Base-by-base conservation (phyloP, 768 basidiomycete species). In the Boletus rubescentipes region DNA sequence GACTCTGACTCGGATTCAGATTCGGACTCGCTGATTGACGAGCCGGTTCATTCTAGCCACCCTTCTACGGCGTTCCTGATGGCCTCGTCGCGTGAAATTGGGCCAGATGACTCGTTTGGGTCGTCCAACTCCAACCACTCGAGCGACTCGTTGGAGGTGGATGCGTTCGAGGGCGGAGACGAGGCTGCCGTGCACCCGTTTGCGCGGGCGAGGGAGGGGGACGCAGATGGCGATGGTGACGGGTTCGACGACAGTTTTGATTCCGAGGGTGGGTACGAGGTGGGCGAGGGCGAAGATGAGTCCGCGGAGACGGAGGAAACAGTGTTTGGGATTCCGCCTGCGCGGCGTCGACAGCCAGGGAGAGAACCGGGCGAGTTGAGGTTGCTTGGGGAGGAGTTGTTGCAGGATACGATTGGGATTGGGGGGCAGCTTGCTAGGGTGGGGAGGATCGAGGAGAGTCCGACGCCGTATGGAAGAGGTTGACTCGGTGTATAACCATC, bases 11-110 rank as follows among this genome's bases (percentile, higher is more conserved):
- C 72, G 5, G 80, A 83, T 57, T 83, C 80, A 1, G 80, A 83
- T 59, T 84, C 83, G 2, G 85, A 86, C 64, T 83, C 82, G 26
- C 72, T 83, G 49, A 81, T 81, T 53, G 71, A 76, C 38, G 74
- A 77, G 38, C 81, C 83, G 38, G 71, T 81, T 46, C 77, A 79
- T 63, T 78, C 83, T 4, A 79, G 77, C 5, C 82, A 85, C 58
- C 87, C 88, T 2, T 87, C 86, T 9, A 83, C 82, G 1, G 86
- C 86, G 2, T 89, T 91, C 69, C 72, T 91, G 3, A 80, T 87
- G 75, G 85, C 82, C 3, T 72, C 77, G 1, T 72, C 72, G 46
- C 63, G 67, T n/a, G 55, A 68, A 36, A 34, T 59, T 20, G 65
- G 44, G 4, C 63, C 61, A 15, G 73, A 75, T 32, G 72, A 74